These are phyloP conservation scores for Narthecium ossifragum DNA, from an alignment of 106 monocot species.

Conservation along the genomic window DNA sequence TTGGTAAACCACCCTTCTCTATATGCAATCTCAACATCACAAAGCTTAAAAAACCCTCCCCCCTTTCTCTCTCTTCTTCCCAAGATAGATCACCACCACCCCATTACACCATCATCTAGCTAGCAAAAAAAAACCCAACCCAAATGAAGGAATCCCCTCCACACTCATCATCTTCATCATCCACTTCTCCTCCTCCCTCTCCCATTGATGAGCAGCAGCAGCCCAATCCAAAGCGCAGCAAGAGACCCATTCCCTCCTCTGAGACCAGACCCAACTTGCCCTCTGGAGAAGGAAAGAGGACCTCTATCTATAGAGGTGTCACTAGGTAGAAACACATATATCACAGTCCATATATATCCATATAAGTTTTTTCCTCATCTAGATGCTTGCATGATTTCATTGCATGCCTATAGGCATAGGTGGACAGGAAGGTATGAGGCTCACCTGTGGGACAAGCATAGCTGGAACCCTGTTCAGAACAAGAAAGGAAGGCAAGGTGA, in stretches of 20 bases:
- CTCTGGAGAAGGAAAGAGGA: slow-evolving; percentile 30
- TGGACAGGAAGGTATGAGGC: slow-evolving; percentile 69
- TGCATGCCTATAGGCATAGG: slow-evolving; percentile 38
- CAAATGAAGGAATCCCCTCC: slow-evolving; percentile 4
- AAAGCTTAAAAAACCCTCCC: too few species aligned
- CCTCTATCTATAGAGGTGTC: slow-evolving; percentile 78
- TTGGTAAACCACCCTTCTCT: not conserved
- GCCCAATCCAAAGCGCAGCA: slow-evolving; percentile 15
- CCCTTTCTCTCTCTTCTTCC: too few species aligned
- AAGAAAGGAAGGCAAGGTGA: slow-evolving; percentile 73
- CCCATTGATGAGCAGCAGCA: not conserved
- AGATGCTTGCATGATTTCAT: not conserved
- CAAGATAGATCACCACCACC: too few species aligned
- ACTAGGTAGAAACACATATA: slow-evolving; percentile 38
- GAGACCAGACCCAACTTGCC: not conserved
- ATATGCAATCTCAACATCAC: too few species aligned
- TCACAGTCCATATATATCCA: not conserved
- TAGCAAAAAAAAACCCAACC: too few species aligned
- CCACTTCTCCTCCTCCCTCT: not conserved
- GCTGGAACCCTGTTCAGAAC: slow-evolving; percentile 47
- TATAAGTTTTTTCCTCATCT: not conserved
- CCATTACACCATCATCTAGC: too few species aligned
- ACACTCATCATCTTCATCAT: slow-evolving; percentile 2
- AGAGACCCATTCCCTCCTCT: not conserved
- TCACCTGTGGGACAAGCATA: slow-evolving; percentile 61